Evolutionary conservation across 2,329 filamentous ascomycete genomes (phyloP), one percentile per base, ranked within the genome.

Genomic region (Hypoxylon sp.): DNA sequence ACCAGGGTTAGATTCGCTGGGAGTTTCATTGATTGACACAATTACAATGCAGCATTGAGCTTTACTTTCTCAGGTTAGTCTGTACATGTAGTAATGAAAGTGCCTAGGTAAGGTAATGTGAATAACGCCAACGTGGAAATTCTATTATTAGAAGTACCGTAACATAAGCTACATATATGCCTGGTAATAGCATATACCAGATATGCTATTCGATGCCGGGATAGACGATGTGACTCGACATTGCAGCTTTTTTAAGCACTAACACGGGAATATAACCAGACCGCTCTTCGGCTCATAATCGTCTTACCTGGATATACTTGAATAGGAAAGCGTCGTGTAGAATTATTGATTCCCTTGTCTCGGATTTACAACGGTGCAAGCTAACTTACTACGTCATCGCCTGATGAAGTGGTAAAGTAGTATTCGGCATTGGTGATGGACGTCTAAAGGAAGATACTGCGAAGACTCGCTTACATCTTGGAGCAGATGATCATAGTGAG

Each of bases 401-500:
- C 3, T 13, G 33, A 13, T 13, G 40, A 20, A 44, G 3, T 10
- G 17, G 40, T 44, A 44, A n/a, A 17, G 11, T 44, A 27, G 25
- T 3, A 27, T 44, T 44, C 40, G 40, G 40, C 17, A 44, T 44
- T 22, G 40, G 17, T 44, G 40, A 11, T 5, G 33, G 3, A 44
- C 3, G 2, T 44, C 14, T 42, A n/a, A n/a, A 44, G 17, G 40
- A 44, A 44, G 17, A 22, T 22, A 10, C 2, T 17, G 40, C 17
- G 17, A 20, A 22, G 14, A 10, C 17, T 11, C 17, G 40, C 20
- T 44, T 11, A 44, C 7, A 22, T 8, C 17, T 1, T 7, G 20
- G 40, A 44, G 40, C 40, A 22, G 17, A 44, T 44, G 40, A 44
- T 22, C 40, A 44, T n/a, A 22, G 37, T 17, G 48, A 50, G 25